These are phyloP conservation scores for Saccharomyces pastorianus DNA, from an alignment of 1,139 yeast species.

Conservation along the genomic window DNA sequence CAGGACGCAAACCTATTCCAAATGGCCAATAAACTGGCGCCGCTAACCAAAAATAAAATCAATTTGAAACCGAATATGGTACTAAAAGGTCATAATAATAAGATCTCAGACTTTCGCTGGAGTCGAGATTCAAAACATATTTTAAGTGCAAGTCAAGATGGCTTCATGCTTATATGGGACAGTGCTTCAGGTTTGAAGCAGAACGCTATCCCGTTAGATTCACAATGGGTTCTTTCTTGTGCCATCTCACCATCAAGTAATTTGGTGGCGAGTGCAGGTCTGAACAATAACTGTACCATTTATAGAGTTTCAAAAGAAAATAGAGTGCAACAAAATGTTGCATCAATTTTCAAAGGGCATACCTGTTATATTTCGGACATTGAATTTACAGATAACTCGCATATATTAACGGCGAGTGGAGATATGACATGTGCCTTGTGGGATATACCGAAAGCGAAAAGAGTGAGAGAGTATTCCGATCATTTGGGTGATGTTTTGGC, in stretches of 20 bases:
- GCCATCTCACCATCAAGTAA: conserved; percentile 61
- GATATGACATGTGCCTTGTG: conserved; percentile 76
- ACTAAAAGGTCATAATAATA: conserved; percentile 67
- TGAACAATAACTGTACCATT: conserved; percentile 70
- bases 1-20: conserved; percentile 42
- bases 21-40: conserved; percentile 33
- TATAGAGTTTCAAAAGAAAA: conserved; percentile 41
- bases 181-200: conserved; percentile 63
- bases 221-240: conserved; percentile 73
- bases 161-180: conserved; percentile 80
- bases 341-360: conserved; percentile 64
- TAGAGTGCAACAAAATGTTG: conserved; percentile 39
- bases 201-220: conserved; percentile 60
- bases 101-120: conserved; percentile 66
- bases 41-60: conserved; percentile 18
- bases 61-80: conserved; percentile 35
- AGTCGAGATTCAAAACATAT: conserved; percentile 50
- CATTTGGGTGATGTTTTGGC: conserved; percentile 77
- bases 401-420: conserved; percentile 68
- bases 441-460: conserved; percentile 61
- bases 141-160: conserved; percentile 79
- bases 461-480: conserved; percentile 53
- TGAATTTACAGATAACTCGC: conserved; percentile 50
- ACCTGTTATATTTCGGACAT: conserved; percentile 74
- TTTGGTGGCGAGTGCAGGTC: conserved; percentile 71